These are phyloP conservation scores for Botrytis cinerea DNA, from an alignment of 2,329 filamentous ascomycete genomes.

Conservation along the genomic window DNA sequence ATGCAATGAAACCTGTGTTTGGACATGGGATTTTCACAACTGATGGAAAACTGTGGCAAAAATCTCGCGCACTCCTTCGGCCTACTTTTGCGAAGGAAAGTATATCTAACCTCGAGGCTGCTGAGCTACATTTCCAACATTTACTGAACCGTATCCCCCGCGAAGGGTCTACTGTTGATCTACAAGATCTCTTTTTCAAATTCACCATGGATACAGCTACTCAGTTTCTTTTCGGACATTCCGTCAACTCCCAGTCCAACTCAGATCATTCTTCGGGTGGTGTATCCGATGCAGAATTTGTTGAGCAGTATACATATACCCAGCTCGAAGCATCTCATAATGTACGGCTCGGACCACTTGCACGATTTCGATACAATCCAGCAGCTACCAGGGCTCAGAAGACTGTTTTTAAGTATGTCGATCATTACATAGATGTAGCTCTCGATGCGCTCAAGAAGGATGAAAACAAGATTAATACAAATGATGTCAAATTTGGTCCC, in stretches of 20 bases:
- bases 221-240: conserved; percentile 55
- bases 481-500: background rate
- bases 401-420: background rate
- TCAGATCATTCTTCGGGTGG: conserved; percentile 7
- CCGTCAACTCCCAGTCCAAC: conserved; percentile 44
- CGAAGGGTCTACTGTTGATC: conserved; percentile 48
- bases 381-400: background rate
- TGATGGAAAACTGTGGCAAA: conserved; percentile 24
- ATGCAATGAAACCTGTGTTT: conserved; percentile 24
- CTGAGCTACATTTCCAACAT: conserved; percentile 57
- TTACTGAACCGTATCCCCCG: conserved; percentile 19
- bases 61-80: conserved; percentile 47
- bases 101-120: conserved; percentile 65
- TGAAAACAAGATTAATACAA: background rate
- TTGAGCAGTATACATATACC: conserved; percentile 2
- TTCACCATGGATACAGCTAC: conserved; percentile 41
- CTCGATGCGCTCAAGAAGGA: background rate
- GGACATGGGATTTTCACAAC: conserved; percentile 27
- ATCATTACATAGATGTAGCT: conserved; percentile 21
- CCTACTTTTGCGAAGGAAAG: conserved; percentile 54
- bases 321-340: conserved; percentile 17
- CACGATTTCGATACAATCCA: conserved; percentile 3
- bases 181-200: conserved; percentile 62
- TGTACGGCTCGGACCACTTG: conserved; percentile 8
- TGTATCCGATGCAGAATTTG: conserved; percentile 12